Evolutionary conservation across 208 protist genomes (phyloP), one percentile per base, ranked within the genome.

Genomic region (Wallacemonas sp.): DNA sequence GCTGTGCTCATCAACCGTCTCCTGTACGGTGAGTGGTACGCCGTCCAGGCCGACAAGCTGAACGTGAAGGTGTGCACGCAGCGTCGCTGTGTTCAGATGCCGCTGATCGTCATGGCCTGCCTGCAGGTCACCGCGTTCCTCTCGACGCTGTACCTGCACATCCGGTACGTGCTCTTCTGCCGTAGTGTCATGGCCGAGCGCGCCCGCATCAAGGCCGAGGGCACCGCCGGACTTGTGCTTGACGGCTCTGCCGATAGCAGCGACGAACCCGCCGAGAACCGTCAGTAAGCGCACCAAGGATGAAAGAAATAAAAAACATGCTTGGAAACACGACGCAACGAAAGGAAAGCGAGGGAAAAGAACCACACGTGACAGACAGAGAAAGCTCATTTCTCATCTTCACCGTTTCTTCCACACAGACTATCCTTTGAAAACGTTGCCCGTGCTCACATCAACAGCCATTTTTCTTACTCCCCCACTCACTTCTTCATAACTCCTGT

Each of bases 11-110:
- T 89, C 29, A 92, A 92, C 71, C 76, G 80, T 33, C 17, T 89
- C 27, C 49, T 92, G 17, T 92, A 81, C 63, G 86, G 78, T 14
- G 86, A 89, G 69, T 85, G 77, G 76, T 81, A 78, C 65, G 74
- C 80, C 24, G 29, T 61, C 19, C 66, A 71, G 68, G 80, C 82
- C n/a, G 72, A 74, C 19, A 83, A 81, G 58, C 44, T 24, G 47
- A 43, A 65, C 30, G n/a, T 17, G 9, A 49, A 49, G 33, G 57
- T 72, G 8, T 72, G 67, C 58, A 23, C 54, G 17, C 12, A 29
- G 32, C 34, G 46, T n/a, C 16, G 26, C 16, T 72, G 67, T 30
- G 67, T 72, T 55, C 41, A 55, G 56, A 66, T 58, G 57, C 67
- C 67, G 11, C 23, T 72, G 33, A 41, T 46, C 24, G 48, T 74